phyloP scores from a whole-genome alignment of 2,329 filamentous ascomycete genomes.

The Alternaria burnsii region DNA sequence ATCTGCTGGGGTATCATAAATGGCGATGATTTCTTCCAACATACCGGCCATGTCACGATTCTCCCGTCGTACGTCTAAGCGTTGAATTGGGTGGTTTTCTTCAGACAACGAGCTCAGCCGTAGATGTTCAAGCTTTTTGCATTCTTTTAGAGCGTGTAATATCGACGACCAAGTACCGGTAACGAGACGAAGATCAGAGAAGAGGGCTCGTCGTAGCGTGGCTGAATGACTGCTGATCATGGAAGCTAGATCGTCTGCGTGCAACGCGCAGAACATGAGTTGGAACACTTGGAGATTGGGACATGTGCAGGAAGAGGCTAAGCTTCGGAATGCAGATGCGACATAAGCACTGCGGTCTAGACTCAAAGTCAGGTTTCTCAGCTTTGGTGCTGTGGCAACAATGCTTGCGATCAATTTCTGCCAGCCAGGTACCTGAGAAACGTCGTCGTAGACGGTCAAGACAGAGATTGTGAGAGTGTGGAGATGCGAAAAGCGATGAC shows the following conservation, averaged over 20 bases:
- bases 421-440: constrained; percentile 31
- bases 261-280: constrained; percentile 25
- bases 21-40: constrained; percentile 17
- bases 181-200: constrained; percentile 22
- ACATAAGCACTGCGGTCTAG: constrained; percentile 28
- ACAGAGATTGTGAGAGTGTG: constrained; percentile 31
- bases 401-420: constrained; percentile 31
- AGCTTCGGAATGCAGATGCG: constrained; percentile 25
- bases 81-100: not conserved
- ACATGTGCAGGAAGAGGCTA: constrained; percentile 23
- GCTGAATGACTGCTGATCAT: constrained; percentile 25
- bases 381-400: constrained; percentile 24
- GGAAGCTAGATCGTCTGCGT: constrained; percentile 24
- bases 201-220: constrained; percentile 21
- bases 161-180: constrained; percentile 29
- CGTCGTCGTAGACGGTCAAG: constrained; percentile 17
- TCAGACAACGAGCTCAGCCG: constrained; percentile 17
- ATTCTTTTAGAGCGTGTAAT: constrained; percentile 14
- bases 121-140: constrained; percentile 11
- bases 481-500: constrained; percentile 22
- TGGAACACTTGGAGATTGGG: constrained; percentile 23
- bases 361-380: constrained; percentile 31
- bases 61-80: constrained; percentile 1
- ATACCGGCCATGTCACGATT: constrained; percentile 12
- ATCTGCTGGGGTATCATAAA: constrained; percentile 1